Base-by-base conservation (phyloP, 2,329 filamentous ascomycete species). In the Penicillium sp. region DNA sequence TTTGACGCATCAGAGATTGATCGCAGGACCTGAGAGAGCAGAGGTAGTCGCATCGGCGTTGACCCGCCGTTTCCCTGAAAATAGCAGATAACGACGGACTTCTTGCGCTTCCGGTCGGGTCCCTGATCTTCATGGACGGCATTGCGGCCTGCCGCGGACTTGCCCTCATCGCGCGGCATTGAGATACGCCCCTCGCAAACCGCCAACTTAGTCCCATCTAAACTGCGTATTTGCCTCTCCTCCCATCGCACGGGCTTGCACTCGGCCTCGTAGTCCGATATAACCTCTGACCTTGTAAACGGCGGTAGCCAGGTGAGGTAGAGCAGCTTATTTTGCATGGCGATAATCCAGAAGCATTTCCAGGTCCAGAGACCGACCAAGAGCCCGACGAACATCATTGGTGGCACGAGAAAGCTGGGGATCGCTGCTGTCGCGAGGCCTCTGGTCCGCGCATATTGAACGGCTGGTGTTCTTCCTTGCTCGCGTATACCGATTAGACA, bases 291-390 rank as follows among this genome's bases (percentile, higher is more conserved):
- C 14, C 88, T 81, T 0, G 88, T 80, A 65, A 88, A 88, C 2
- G 88, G 88, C 16, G 88, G 88, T 47, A 92, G 73, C 43, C 87
- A 88, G 0, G 89, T 88, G 77, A 91, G 90, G 72, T 92, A 92
- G 55, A 92, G 88, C 67, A 92, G 90, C 67, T 88, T 87, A 66
- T 92, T 90, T 72, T 92, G 89, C 67, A 92, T 88, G 4, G 88
- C 62, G 27, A 93, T 78, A 75, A 92, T 84, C 85, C 90, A 89
- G 49, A 85, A 71, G 66, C 88, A 91, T 71, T 84, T 83, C 71
- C 81, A 82, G 1, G 75, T 70, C 81, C 81, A 92, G 13, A 92
- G 75, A 3, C 80, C 80, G 16, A 89, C 64, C 4, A 89, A 77
- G 34, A 92, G 77, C 1, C 87, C 85, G 13, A 77, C 69, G 65